phyloP scores from a whole-genome alignment of 352 stramenopile genomes.

The Globisporangium paddicum region DNA sequence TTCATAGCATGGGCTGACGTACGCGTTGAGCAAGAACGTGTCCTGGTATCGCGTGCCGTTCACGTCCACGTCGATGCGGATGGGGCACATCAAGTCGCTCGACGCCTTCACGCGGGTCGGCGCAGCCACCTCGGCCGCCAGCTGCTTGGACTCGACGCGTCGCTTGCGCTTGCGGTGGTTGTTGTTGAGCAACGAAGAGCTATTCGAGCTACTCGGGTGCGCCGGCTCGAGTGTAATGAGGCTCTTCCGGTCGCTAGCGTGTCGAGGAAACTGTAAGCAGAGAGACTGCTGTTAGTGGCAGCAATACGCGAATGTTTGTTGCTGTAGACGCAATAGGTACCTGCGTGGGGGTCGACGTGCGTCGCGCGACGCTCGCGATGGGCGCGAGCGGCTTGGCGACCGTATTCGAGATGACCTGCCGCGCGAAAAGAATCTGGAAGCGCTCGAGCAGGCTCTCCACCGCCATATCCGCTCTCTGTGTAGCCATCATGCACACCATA shows the following conservation, averaged over 20 bases:
- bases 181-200: neutral
- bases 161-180: slow-evolving; percentile 62
- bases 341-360: slow-evolving; percentile 36
- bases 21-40: slow-evolving; percentile 67
- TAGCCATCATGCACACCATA: neutral
- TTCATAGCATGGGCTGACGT: slow-evolving; percentile 7
- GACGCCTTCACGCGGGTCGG: slow-evolving; percentile 9
- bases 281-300: neutral
- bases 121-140: slow-evolving; percentile 13
- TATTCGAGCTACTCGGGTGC: neutral
- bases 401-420: slow-evolving; percentile 27
- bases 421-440: slow-evolving; percentile 44
- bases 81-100: slow-evolving; percentile 55
- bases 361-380: slow-evolving; percentile 23
- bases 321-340: slow-evolving; percentile 7
- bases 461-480: slow-evolving; percentile 42
- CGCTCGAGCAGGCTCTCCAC: slow-evolving; percentile 63
- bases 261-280: slow-evolving; percentile 26
- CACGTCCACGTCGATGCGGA: slow-evolving; percentile 75
- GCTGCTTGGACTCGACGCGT: slow-evolving; percentile 35
- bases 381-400: slow-evolving; percentile 29
- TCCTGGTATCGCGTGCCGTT: slow-evolving; percentile 75
- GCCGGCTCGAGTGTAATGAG: slow-evolving; percentile 20
- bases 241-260: slow-evolving; percentile 27
- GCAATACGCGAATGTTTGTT: too few relatives aligned